Conservation (phyloP, 2,329 filamentous ascomycete genomes). For the Fusarium proliferatum region DNA sequence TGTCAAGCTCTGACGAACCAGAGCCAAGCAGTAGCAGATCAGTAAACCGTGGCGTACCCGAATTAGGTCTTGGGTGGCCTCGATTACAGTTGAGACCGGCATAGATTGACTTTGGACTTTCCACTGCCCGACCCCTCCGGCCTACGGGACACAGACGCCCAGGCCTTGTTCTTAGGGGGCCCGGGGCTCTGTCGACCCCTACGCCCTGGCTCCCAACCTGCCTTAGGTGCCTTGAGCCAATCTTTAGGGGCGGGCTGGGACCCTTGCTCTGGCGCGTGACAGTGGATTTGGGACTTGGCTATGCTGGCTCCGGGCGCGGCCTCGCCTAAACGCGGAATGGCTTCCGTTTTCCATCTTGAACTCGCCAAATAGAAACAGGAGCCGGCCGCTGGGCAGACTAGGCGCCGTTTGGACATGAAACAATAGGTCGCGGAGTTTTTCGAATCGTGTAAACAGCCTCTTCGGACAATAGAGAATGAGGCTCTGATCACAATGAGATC, state of each 20-base stretch:
- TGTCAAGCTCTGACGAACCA: constrained; percentile 31
- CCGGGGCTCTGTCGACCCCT: constrained; percentile 8
- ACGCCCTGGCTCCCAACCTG: constrained; percentile 22
- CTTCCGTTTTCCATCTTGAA: constrained; percentile 30
- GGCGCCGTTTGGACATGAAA: constrained; percentile 33
- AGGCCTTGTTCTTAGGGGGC: constrained; percentile 1
- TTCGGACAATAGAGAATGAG: not conserved
- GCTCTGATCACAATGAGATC: not conserved
- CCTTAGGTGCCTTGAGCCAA: constrained; percentile 8
- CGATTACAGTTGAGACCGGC: constrained; percentile 36
- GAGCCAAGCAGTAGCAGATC: constrained; percentile 36
- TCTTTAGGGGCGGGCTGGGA: constrained; percentile 18
- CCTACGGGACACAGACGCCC: constrained; percentile 16
- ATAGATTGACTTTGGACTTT: constrained; percentile 24
- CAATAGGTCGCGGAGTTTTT: constrained; percentile 10
- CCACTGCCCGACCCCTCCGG: constrained; percentile 7
- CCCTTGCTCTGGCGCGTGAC: constrained; percentile 44
- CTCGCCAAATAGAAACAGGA: constrained; percentile 11
- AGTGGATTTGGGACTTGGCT: constrained; percentile 19
- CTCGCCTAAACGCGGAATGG: constrained; percentile 45
- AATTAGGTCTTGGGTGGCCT: constrained; percentile 42
- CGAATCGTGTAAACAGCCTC: constrained; percentile 1
- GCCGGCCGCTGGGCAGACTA: not conserved
- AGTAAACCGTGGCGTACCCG: constrained; percentile 26
- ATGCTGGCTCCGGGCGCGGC: constrained; percentile 22